A percentile compares a stretch with the other conserved stretches of the same genome.
Evolutionary conservation across 1,139 yeast species (phyloP).

Genomic region (Saccharomyces hybrid): DNA sequence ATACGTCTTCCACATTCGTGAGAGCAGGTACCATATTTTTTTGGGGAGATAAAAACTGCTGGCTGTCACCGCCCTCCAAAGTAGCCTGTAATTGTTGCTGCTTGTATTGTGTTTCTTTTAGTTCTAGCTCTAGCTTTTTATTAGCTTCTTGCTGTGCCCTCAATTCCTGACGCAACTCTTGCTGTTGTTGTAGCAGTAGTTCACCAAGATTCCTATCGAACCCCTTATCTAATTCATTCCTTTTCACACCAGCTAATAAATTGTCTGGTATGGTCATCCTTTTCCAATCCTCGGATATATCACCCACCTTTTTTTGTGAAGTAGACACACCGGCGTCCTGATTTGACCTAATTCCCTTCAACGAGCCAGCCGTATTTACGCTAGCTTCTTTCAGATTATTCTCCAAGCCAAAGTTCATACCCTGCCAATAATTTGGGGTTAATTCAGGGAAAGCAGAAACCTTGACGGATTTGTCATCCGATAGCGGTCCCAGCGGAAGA

Average conservation of each 20-base stretch:
- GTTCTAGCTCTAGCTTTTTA: constrained; percentile 10
- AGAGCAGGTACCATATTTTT: background rate
- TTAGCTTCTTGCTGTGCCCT: constrained; percentile 14
- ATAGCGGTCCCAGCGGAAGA: constrained; percentile 17
- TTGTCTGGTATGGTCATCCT: background rate
- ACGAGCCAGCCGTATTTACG: background rate
- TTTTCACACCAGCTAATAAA: background rate
- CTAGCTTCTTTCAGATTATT: background rate
- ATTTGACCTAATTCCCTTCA: background rate
- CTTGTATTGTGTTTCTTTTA: constrained; percentile 10
- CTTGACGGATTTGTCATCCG: constrained; percentile 1
- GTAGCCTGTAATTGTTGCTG: constrained; percentile 12
- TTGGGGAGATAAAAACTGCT: background rate
- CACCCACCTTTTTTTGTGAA: background rate
- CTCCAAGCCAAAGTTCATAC: background rate
- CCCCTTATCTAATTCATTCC: background rate
- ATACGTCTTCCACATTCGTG: background rate
- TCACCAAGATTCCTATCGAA: constrained; percentile 4
- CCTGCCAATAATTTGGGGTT: background rate
- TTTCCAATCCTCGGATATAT: background rate
- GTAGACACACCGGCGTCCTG: background rate
- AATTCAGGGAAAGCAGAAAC: background rate
- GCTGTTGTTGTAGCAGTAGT: constrained; percentile 12
- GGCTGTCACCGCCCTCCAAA: constrained; percentile 1
- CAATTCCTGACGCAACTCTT: constrained; percentile 12